These are phyloP conservation scores for Postia placenta DNA, from an alignment of 768 basidiomycete species.

Conservation along the genomic window DNA sequence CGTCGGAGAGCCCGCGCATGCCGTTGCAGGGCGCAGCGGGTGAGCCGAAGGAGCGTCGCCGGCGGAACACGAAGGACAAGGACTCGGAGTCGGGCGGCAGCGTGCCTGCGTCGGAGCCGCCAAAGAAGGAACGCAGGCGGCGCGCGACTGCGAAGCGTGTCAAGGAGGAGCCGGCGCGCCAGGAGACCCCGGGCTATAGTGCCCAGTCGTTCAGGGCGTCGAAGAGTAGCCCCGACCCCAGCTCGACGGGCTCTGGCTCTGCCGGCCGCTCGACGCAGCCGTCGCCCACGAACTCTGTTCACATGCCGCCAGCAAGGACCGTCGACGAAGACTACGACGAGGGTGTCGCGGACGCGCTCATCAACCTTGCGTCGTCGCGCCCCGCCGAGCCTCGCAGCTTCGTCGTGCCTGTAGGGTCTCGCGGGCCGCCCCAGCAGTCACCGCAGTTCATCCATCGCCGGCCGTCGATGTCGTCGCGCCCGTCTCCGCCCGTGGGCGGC, in stretches of 20 bases:
- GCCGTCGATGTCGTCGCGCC: conserved; percentile 49
- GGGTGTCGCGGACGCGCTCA: conserved; percentile 80
- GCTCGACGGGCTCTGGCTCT: conserved; percentile 60
- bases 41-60: conserved; percentile 43
- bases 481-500: conserved; percentile 49
- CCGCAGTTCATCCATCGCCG: conserved; percentile 14
- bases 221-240: conserved; percentile 53
- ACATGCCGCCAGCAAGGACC: conserved; percentile 55
- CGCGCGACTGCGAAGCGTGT: conserved; percentile 32
- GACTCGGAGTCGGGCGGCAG: conserved; percentile 26
- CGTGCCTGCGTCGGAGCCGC: conserved; percentile 27
- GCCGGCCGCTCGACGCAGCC: conserved; percentile 63
- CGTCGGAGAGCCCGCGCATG: conserved; percentile 52
- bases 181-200: conserved; percentile 16
- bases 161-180: conserved; percentile 28
- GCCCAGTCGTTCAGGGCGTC: conserved; percentile 16
- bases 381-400: conserved; percentile 12
- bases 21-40: conserved; percentile 27
- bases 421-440: conserved; percentile 11
- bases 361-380: conserved; percentile 31
- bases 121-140: conserved; percentile 56
- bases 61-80: conserved; percentile 44
- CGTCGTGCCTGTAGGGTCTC: conserved; percentile 8
- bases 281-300: conserved; percentile 58
- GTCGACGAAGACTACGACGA: conserved; percentile 96